Percentiles rank a stretch among this genome's conserved stretches.
Evolutionary conservation across 1,284 basidiomycete genomes (phyloP).

Genomic region (Ceratobasidium sp.): DNA sequence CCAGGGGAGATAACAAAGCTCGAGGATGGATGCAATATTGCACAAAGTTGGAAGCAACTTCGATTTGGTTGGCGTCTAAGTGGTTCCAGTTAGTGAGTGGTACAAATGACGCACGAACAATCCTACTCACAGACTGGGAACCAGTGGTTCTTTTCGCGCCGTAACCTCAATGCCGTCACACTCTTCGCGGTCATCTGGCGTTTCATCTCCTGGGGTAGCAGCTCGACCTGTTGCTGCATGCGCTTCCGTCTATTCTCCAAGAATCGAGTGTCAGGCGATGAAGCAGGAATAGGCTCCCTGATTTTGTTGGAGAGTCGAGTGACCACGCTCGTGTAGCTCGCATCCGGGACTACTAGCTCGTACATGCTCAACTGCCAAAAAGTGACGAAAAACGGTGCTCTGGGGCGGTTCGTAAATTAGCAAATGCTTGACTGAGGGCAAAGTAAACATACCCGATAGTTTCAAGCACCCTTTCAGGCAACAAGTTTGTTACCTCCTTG

Average conservation of each 20-base stretch:
- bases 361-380: constrained; percentile 95
- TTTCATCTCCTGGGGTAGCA: constrained; percentile 73
- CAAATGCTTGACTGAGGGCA: background rate
- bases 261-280: constrained; percentile 41
- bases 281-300: constrained; percentile 31
- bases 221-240: constrained; percentile 40
- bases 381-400: constrained; percentile 88
- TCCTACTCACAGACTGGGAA: constrained; percentile 73
- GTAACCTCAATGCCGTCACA: constrained; percentile 58
- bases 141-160: constrained; percentile 88
- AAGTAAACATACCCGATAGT: constrained; percentile 71
- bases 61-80: constrained; percentile 41
- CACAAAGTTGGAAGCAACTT: constrained; percentile 60
- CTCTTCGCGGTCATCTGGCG: constrained; percentile 70
- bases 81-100: background rate
- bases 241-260: constrained; percentile 36
- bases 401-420: constrained; percentile 52
- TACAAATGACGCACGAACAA: background rate
- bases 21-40: constrained; percentile 95
- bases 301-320: constrained; percentile 39
- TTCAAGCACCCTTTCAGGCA: constrained; percentile 70
- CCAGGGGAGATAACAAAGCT: constrained; percentile 91
- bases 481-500: constrained; percentile 72
- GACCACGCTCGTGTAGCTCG: constrained; percentile 71
- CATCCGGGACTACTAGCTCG: constrained; percentile 79